Conservation (phyloP, 2,329 filamentous ascomycete species). For the Metarhizium robertsii region DNA sequence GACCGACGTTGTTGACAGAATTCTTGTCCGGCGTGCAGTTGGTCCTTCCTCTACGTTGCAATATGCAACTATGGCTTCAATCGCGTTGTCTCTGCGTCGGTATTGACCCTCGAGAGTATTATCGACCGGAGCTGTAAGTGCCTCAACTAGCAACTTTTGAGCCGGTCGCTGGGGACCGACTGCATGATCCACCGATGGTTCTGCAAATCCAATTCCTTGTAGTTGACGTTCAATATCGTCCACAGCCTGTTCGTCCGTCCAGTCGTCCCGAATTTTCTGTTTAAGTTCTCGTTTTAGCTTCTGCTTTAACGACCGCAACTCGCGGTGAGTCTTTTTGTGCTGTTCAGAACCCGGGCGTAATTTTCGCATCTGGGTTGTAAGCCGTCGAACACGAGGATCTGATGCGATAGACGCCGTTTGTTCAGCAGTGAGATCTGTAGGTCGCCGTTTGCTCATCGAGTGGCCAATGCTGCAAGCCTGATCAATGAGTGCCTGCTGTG, state of each 20-base stretch:
- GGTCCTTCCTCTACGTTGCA: slow-evolving; percentile 2
- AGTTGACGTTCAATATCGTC: slow-evolving; percentile 13
- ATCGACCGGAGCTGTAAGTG: slow-evolving; percentile 4
- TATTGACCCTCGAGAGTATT: slow-evolving; percentile 9
- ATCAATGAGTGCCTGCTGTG: too few relatives aligned
- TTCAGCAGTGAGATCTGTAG: slow-evolving; percentile 7
- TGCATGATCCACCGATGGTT: not conserved
- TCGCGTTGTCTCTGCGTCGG: slow-evolving; percentile 5
- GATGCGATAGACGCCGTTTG: slow-evolving; percentile 8
- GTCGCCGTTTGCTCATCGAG: too few relatives aligned
- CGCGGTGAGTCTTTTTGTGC: slow-evolving; percentile 1
- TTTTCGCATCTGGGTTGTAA: not conserved
- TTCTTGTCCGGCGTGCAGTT: too few relatives aligned
- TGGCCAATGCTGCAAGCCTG: too few relatives aligned
- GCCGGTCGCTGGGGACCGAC: slow-evolving; percentile 5
- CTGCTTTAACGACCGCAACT: slow-evolving; percentile 10
- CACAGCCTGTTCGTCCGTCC: too few relatives aligned
- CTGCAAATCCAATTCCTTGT: slow-evolving; percentile 9
- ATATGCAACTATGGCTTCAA: slow-evolving; percentile 5
- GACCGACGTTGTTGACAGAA: too few relatives aligned
- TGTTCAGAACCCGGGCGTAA: slow-evolving; percentile 3
- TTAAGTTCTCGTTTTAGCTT: slow-evolving; percentile 9
- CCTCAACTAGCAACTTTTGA: slow-evolving; percentile 9
- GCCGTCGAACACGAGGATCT: slow-evolving; percentile 5
- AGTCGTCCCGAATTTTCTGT: slow-evolving; percentile 7